A percentile compares a stretch with the other conserved stretches of the same genome.
Conservation (phyloP, 495 filamentous ascomycete genomes). For the Filosporella fistucella region DNA sequence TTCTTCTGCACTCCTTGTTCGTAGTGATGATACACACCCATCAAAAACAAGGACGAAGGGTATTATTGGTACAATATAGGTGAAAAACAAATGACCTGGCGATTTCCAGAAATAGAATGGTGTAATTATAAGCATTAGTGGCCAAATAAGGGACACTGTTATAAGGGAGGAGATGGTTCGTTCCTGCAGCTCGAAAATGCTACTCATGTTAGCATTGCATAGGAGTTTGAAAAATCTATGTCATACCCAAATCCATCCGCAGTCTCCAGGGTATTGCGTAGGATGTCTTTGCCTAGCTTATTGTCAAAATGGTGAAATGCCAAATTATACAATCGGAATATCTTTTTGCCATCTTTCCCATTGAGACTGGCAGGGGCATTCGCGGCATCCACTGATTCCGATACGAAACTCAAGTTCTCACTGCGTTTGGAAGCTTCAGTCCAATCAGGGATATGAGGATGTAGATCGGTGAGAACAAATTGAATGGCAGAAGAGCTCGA, state of each 20-base stretch:
- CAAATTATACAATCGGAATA: conserved; percentile 67
- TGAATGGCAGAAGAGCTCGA: conserved; percentile 33
- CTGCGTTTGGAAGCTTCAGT: conserved; percentile 39
- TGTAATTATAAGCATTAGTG: conserved; percentile 48
- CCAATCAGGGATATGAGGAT: conserved; percentile 64
- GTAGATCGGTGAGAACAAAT: conserved; percentile 67
- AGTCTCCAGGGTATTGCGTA: conserved; percentile 57
- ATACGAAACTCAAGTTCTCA: conserved; percentile 50
- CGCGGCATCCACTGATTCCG: conserved; percentile 57
- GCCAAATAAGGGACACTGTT: conserved; percentile 47
- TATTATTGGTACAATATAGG: conserved; percentile 58
- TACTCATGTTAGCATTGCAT: conserved; percentile 18
- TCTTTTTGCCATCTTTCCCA: conserved; percentile 26
- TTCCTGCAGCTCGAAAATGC: conserved; percentile 71
- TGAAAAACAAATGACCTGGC: conserved; percentile 55
- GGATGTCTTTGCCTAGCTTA: conserved; percentile 46
- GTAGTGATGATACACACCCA: conserved; percentile 57
- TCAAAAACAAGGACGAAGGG: conserved; percentile 63
- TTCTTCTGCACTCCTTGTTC: conserved; percentile 62
- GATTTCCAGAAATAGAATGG: conserved; percentile 59
- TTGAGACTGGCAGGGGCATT: conserved; percentile 40
- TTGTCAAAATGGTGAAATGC: conserved; percentile 78
- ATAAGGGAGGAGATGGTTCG: conserved; percentile 48
- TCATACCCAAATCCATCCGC: conserved; percentile 59
- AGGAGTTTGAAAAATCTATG: conserved; percentile 1